Percentiles rank a stretch among this genome's conserved stretches.
phyloP scores from a whole-genome alignment of 805 yeast species.

The Saccharomycopsis fermentans region DNA sequence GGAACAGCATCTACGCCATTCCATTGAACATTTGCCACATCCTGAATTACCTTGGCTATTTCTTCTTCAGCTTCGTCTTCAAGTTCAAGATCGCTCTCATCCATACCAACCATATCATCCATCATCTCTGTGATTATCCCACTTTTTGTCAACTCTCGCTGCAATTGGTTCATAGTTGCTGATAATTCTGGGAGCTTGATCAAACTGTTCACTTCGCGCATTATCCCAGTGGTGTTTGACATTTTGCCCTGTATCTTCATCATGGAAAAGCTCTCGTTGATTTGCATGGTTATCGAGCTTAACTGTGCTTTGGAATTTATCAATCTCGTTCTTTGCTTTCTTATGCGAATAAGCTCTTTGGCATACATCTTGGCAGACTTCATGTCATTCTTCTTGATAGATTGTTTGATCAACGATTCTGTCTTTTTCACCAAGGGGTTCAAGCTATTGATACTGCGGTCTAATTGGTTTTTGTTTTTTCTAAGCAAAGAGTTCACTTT shows the following conservation, averaged over 20 bases:
- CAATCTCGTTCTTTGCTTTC: constrained; percentile 64
- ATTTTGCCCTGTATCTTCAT: constrained; percentile 73
- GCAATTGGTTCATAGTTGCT: constrained; percentile 75
- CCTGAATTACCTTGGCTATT: constrained; percentile 50
- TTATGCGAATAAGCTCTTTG: constrained; percentile 62
- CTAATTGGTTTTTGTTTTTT: constrained; percentile 76
- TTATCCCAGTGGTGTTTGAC: constrained; percentile 65
- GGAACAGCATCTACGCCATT: constrained; percentile 26
- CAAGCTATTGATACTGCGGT: constrained; percentile 50
- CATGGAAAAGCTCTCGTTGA: constrained; percentile 86
- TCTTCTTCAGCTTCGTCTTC: constrained; percentile 58
- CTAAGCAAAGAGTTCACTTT: constrained; percentile 72
- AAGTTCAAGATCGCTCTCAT: constrained; percentile 51
- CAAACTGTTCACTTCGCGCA: constrained; percentile 80
- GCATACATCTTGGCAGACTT: constrained; percentile 75
- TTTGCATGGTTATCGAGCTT: constrained; percentile 77
- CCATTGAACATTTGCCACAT: constrained; percentile 34
- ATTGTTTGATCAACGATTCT: constrained; percentile 58
- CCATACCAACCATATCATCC: constrained; percentile 78
- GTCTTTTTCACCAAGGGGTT: constrained; percentile 66
- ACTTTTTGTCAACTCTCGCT: constrained; percentile 75
- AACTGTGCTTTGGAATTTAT: constrained; percentile 76
- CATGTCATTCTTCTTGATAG: constrained; percentile 68
- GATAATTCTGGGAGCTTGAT: constrained; percentile 71
- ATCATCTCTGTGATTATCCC: constrained; percentile 93